These are phyloP conservation scores for Podila verticillata DNA, from an alignment of 192 early-diverging fungal species.

Conservation along the genomic window DNA sequence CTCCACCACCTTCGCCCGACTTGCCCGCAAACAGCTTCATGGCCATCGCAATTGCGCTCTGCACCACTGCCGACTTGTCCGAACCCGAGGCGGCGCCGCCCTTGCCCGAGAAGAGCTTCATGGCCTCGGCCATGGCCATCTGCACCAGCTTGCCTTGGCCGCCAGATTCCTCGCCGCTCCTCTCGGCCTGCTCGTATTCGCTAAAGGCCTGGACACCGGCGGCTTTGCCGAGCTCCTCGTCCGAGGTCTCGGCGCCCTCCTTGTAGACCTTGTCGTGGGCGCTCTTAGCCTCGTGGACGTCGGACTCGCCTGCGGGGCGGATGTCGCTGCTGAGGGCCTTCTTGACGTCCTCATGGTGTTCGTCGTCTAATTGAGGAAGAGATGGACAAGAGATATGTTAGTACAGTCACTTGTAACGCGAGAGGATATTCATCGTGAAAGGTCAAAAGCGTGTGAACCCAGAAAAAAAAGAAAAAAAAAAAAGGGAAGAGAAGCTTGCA, in stretches of 20 bases:
- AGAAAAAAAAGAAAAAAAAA: too few species aligned
- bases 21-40: slow-evolving; percentile 42
- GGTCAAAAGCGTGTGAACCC: too few species aligned
- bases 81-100: slow-evolving; percentile 9
- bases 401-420: too few species aligned
- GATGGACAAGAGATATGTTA: background rate
- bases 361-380: slow-evolving; percentile 9
- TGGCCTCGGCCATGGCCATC: slow-evolving; percentile 44
- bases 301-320: slow-evolving; percentile 9
- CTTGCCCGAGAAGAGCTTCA: slow-evolving; percentile 40
- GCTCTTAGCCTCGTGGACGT: slow-evolving; percentile 22
- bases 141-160: slow-evolving; percentile 36
- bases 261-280: slow-evolving; percentile 44
- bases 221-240: slow-evolving; percentile 46
- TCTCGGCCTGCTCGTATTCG: slow-evolving; percentile 11
- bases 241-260: slow-evolving; percentile 18
- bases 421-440: too few species aligned
- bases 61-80: slow-evolving; percentile 23
- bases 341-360: slow-evolving; percentile 7
- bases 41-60: slow-evolving; percentile 36
- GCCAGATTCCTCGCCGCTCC: background rate
- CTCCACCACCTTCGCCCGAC: slow-evolving; percentile 8
- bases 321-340: slow-evolving; percentile 6
- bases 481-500: too few species aligned
- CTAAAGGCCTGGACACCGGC: slow-evolving; percentile 42